phyloP scores from a whole-genome alignment of 306 rosid genomes.

The Alnus glutinosa region DNA sequence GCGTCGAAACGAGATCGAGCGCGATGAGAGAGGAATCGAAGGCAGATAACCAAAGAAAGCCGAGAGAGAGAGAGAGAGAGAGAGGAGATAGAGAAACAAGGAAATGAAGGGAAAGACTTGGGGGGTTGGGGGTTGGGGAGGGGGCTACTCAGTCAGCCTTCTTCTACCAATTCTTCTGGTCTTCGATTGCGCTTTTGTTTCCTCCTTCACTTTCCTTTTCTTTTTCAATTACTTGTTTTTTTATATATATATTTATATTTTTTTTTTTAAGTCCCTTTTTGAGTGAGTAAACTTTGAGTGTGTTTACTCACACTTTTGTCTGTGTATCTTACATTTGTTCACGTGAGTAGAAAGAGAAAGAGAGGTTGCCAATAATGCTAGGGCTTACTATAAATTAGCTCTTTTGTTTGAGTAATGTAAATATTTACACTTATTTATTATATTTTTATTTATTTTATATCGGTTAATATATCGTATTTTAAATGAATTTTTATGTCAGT shows the following conservation, averaged over 20 bases:
- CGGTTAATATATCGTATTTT: too few species aligned
- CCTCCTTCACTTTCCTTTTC: neutral
- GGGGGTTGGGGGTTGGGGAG: neutral
- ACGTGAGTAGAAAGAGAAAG: too few species aligned
- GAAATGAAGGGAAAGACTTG: neutral
- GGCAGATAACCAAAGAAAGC: neutral
- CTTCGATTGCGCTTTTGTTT: neutral
- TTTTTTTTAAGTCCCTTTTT: neutral
- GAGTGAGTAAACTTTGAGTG: neutral
- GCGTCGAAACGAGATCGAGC: neutral
- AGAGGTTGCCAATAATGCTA: too few species aligned
- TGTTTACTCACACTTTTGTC: too few species aligned
- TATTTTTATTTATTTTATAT: too few species aligned
- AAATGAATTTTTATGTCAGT: too few species aligned
- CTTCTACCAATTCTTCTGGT: slow-evolving; percentile 2
- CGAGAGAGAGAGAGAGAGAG: neutral
- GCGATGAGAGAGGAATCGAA: neutral
- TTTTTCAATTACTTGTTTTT: neutral
- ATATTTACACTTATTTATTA: too few species aligned
- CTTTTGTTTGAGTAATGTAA: too few species aligned
- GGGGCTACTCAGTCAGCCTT: slow-evolving; percentile 7
- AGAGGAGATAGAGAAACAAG: neutral
- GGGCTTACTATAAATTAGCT: too few species aligned
- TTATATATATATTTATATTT: neutral
- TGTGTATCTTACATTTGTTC: too few species aligned